A percentile compares a stretch with the other conserved stretches of the same genome.
phyloP scores from a whole-genome alignment of 371 early-diverging fungal genomes.

The Mortierella sp. region DNA sequence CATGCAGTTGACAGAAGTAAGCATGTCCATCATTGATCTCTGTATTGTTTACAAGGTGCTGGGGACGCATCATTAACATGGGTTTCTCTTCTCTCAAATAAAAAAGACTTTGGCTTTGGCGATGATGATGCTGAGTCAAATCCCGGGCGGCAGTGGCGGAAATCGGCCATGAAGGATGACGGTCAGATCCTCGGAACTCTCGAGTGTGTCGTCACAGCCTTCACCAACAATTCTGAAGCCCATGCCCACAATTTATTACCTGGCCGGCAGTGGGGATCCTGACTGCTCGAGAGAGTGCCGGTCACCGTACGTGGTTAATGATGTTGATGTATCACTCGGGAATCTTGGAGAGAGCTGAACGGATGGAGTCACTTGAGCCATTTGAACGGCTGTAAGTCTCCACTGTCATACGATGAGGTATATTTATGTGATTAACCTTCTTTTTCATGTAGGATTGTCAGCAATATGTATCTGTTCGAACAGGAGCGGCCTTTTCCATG shows the following conservation, averaged over 20 bases:
- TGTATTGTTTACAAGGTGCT: conserved; percentile 5
- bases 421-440: conserved; percentile 3
- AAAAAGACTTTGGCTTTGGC: conserved; percentile 11
- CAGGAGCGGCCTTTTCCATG: conserved; percentile 16
- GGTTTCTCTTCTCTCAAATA: conserved; percentile 2
- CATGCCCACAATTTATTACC: conserved; percentile 10
- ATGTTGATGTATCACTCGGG: conserved; percentile 7
- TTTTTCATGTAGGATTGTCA: conserved; percentile 13
- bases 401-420: not conserved
- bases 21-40: conserved; percentile 10
- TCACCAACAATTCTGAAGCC: not conserved
- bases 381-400: conserved; percentile 16
- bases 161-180: not conserved
- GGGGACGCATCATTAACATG: not conserved
- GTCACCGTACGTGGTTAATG: conserved; percentile 10
- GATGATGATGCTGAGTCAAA: conserved; percentile 4
- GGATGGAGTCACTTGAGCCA: conserved; percentile 9
- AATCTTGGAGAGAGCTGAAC: conserved; percentile 12
- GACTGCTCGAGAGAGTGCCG: conserved; percentile 12
- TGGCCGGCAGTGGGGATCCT: conserved; percentile 5
- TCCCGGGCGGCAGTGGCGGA: conserved; percentile 5
- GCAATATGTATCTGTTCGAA: conserved; percentile 17
- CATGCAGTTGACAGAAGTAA: conserved; percentile 21
- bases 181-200: conserved; percentile 1
- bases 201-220: conserved; percentile 1